Evolutionary conservation across 1,284 basidiomycete species (phyloP).

Genomic region (Coriolopsis trogii): DNA sequence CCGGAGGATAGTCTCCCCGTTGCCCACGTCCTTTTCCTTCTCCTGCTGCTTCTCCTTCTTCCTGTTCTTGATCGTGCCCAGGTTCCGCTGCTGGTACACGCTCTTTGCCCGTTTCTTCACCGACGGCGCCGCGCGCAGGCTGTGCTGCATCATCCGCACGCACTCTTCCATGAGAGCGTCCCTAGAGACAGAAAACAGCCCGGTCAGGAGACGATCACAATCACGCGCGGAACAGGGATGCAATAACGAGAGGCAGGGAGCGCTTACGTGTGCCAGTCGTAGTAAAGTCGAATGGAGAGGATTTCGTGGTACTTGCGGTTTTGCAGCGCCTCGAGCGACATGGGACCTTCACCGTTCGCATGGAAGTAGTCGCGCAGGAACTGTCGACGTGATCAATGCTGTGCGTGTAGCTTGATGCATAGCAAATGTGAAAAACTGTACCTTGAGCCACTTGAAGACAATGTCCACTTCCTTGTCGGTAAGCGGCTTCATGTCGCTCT

Average conservation of each 20-base stretch:
- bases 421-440: slow-evolving; percentile 34
- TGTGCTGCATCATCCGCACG: slow-evolving; percentile 89
- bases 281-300: slow-evolving; percentile 88
- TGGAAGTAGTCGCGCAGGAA: slow-evolving; percentile 96
- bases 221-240: background rate
- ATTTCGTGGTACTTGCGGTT: slow-evolving; percentile 96
- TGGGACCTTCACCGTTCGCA: slow-evolving; percentile 89
- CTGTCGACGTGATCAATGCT: slow-evolving; percentile 43
- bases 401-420: background rate
- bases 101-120: slow-evolving; percentile 90
- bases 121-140: slow-evolving; percentile 71
- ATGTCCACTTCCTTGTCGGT: slow-evolving; percentile 97
- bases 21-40: slow-evolving; percentile 58
- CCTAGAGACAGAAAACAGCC: slow-evolving; percentile 40
- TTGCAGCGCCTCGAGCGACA: slow-evolving; percentile 88
- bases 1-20: slow-evolving; percentile 89
- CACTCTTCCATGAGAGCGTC: slow-evolving; percentile 96
- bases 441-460: slow-evolving; percentile 97
- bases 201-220: background rate
- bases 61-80: slow-evolving; percentile 94
- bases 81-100: slow-evolving; percentile 86
- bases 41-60: slow-evolving; percentile 91
- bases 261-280: slow-evolving; percentile 88
- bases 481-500: slow-evolving; percentile 89
- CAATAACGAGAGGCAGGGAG: slow-evolving; percentile 4